Percentiles rank a stretch among this genome's conserved stretches.
Evolutionary conservation across 805 yeast genomes (phyloP).

Genomic region (Ogataea methanolica): DNA sequence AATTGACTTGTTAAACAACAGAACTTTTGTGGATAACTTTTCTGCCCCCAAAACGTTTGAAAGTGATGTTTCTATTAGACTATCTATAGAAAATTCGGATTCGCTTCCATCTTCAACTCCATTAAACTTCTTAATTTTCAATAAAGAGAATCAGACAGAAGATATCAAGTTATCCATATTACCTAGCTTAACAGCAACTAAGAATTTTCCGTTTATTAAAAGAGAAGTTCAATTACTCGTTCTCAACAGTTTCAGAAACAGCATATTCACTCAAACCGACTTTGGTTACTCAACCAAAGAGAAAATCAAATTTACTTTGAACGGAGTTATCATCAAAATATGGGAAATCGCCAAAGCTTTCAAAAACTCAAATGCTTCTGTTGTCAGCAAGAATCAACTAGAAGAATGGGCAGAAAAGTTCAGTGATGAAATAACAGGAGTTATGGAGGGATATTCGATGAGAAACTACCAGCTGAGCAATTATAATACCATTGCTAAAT

Average conservation of each 20-base stretch:
- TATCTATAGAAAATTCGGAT: slow-evolving; percentile 2
- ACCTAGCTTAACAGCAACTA: slow-evolving; percentile 28
- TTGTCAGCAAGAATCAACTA: slow-evolving; percentile 12
- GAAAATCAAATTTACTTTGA: slow-evolving; percentile 13
- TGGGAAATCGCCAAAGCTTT: slow-evolving; percentile 24
- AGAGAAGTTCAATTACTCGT: slow-evolving; percentile 33
- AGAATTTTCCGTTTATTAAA: slow-evolving; percentile 32
- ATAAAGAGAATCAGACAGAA: slow-evolving; percentile 9
- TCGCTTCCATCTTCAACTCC: slow-evolving; percentile 12
- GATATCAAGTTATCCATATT: slow-evolving; percentile 21
- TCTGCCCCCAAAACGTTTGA: slow-evolving; percentile 2
- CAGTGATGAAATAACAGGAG: slow-evolving; percentile 12
- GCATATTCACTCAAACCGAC: slow-evolving; percentile 9
- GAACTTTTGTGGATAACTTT: slow-evolving; percentile 4
- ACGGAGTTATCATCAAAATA: slow-evolving; percentile 14
- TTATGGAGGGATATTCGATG: slow-evolving; percentile 26
- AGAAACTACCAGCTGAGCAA: slow-evolving; percentile 25
- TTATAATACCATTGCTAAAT: slow-evolving; percentile 13
- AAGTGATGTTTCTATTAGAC: slow-evolving; percentile 7
- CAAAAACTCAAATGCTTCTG: slow-evolving; percentile 19
- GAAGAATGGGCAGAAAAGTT: slow-evolving; percentile 20
- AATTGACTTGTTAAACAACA: slow-evolving; percentile 8
- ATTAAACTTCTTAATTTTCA: slow-evolving; percentile 18
- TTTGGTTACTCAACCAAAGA: slow-evolving; percentile 16
- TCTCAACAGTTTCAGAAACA: slow-evolving; percentile 16